These are phyloP conservation scores for Thalassiosira mediterranea DNA, from an alignment of 352 stramenopile genomes.

Conservation along the genomic window DNA sequence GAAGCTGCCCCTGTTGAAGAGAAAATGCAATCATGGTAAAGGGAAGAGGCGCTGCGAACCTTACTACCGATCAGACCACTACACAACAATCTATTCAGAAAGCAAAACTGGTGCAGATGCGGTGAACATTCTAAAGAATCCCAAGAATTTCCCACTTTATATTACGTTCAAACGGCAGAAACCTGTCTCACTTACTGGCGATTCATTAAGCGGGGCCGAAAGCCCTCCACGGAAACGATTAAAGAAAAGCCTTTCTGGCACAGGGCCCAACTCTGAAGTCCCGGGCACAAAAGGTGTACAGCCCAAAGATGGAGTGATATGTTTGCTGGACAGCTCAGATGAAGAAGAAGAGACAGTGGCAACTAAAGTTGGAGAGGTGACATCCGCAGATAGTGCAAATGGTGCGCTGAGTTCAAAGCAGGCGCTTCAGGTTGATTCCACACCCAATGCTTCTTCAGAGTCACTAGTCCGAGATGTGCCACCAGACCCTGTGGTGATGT, in stretches of 20 bases:
- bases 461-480: constrained; percentile 2
- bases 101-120: constrained; percentile 5
- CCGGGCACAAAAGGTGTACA: constrained; percentile 1
- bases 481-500: constrained; percentile 27
- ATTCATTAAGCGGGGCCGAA: background rate
- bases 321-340: constrained; percentile 53
- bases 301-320: constrained; percentile 32
- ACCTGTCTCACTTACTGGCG: background rate
- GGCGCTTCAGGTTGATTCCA: background rate
- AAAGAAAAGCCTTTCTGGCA: constrained; percentile 23
- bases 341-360: constrained; percentile 30
- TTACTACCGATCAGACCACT: constrained; percentile 42
- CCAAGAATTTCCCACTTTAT: constrained; percentile 31
- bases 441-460: background rate
- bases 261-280: background rate
- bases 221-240: constrained; percentile 32
- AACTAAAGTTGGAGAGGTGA: background rate
- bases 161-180: constrained; percentile 28
- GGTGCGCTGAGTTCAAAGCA: background rate
- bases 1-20: background rate
- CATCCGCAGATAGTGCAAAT: background rate
- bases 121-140: constrained; percentile 18
- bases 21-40: background rate
- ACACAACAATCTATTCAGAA: constrained; percentile 28
- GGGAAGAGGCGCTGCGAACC: constrained; percentile 10